Conservation (phyloP, 441 rosid species). For the Erodium texanum region DNA sequence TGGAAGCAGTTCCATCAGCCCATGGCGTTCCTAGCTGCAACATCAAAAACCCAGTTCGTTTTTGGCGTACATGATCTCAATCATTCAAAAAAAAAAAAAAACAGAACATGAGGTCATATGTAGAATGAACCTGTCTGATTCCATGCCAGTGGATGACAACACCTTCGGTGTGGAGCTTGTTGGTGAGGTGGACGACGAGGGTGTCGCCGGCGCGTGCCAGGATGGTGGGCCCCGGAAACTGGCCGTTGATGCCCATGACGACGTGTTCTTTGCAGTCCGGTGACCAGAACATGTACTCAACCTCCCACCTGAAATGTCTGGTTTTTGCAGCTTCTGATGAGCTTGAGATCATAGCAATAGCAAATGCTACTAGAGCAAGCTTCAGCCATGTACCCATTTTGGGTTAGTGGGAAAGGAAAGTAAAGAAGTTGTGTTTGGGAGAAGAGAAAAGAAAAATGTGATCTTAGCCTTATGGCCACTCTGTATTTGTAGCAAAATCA, state of each 20-base stretch:
- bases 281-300: slow-evolving; percentile 46
- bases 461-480: no score
- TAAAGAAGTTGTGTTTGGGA: neutral
- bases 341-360: neutral
- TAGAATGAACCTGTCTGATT: slow-evolving; percentile 54
- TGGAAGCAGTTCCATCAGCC: slow-evolving; percentile 86
- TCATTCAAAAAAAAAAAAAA: no score
- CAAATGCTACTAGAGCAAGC: neutral
- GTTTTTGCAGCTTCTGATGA: slow-evolving; percentile 8
- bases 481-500: no score
- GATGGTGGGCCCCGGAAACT: slow-evolving; percentile 79
- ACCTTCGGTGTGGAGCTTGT: slow-evolving; percentile 66
- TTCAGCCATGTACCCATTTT: neutral
- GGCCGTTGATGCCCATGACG: slow-evolving; percentile 65
- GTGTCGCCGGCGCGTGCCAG: slow-evolving; percentile 54
- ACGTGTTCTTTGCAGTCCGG: slow-evolving; percentile 61
- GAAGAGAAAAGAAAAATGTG: neutral
- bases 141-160: slow-evolving; percentile 34
- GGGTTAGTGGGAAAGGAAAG: neutral
- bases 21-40: slow-evolving; percentile 62
- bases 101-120: no score
- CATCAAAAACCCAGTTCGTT: neutral
- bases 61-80: no score
- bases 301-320: slow-evolving; percentile 47
- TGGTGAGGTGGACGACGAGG: slow-evolving; percentile 44